A percentile compares a stretch with the other conserved stretches of the same genome.
These are phyloP conservation scores for Pisolithus microcarpus DNA, from an alignment of 768 basidiomycete species.

Conservation along the genomic window DNA sequence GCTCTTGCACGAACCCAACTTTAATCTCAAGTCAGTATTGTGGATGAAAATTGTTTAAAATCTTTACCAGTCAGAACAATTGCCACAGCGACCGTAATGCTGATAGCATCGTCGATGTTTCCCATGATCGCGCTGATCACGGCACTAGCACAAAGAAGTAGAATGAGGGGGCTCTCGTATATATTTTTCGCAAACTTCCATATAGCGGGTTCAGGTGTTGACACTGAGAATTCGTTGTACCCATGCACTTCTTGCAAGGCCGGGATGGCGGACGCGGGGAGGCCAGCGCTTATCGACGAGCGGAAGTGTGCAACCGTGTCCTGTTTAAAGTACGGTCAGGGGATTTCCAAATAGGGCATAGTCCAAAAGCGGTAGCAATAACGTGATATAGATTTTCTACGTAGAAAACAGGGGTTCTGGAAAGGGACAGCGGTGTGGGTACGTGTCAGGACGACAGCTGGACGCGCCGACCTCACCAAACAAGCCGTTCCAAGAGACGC, in stretches of 20 bases:
- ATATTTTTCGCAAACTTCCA: slow-evolving; percentile 93
- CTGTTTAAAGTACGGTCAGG: slow-evolving; percentile 30
- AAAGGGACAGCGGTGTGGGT: neutral
- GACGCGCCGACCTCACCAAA: neutral
- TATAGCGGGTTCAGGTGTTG: slow-evolving; percentile 68
- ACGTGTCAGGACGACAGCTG: neutral
- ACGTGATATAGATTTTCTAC: neutral
- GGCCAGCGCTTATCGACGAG: slow-evolving; percentile 54
- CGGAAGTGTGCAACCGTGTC: slow-evolving; percentile 68
- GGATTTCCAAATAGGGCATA: slow-evolving; percentile 1
- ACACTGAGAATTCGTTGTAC: slow-evolving; percentile 92
- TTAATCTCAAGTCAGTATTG: neutral
- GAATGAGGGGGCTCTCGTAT: slow-evolving; percentile 89
- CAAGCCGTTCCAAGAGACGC: slow-evolving; percentile 14
- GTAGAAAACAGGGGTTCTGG: neutral
- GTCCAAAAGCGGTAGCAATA: neutral
- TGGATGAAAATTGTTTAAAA: neutral
- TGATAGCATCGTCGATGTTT: slow-evolving; percentile 88
- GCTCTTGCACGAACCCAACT: slow-evolving; percentile 95
- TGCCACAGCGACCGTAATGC: slow-evolving; percentile 84
- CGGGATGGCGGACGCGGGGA: slow-evolving; percentile 56
- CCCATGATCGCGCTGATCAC: slow-evolving; percentile 89
- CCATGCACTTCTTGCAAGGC: slow-evolving; percentile 63
- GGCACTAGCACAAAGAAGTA: slow-evolving; percentile 87
- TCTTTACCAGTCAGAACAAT: slow-evolving; percentile 85